Evolutionary conservation across 805 yeast genomes (phyloP).

Genomic region (Wickerhamomyces strasburgensis): DNA sequence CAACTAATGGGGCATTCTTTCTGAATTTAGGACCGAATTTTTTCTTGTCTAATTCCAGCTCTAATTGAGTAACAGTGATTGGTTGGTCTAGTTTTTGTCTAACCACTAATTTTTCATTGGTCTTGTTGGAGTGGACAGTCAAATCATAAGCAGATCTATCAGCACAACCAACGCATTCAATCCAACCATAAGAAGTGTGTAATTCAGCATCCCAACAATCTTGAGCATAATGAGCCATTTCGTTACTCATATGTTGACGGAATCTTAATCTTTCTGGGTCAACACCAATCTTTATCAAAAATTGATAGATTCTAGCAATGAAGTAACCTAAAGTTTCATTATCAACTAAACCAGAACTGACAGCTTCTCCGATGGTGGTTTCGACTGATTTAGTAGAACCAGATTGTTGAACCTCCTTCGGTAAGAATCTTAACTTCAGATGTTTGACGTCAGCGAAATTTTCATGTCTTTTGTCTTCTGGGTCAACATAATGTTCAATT

Average conservation of each 20-base stretch:
- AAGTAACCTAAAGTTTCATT: slow-evolving; percentile 97
- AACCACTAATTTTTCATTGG: slow-evolving; percentile 92
- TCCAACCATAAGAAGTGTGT: slow-evolving; percentile 96
- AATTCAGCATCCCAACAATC: slow-evolving; percentile 99
- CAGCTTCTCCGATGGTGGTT: slow-evolving; percentile 87
- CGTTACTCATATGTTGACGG: slow-evolving; percentile 98
- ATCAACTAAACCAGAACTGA: slow-evolving; percentile 79
- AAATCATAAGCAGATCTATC: slow-evolving; percentile 98
- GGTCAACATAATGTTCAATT: slow-evolving; percentile 98
- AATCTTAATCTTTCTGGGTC: slow-evolving; percentile 80
- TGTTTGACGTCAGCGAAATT: slow-evolving; percentile 74
- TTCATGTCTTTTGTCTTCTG: slow-evolving; percentile 76
- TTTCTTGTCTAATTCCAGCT: slow-evolving; percentile 86
- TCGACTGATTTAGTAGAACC: slow-evolving; percentile 70
- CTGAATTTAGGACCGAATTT: slow-evolving; percentile 97
- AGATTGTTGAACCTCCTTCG: slow-evolving; percentile 80
- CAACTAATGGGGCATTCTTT: slow-evolving; percentile 92
- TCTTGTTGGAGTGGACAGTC: slow-evolving; percentile 90
- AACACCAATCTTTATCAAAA: slow-evolving; percentile 85
- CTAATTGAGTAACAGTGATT: slow-evolving; percentile 71
- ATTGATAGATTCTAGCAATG: slow-evolving; percentile 85
- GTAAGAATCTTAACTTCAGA: slow-evolving; percentile 69
- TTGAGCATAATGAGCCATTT: slow-evolving; percentile 99
- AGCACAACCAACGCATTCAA: slow-evolving; percentile 99
- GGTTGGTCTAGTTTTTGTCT: slow-evolving; percentile 89